Base-by-base conservation (phyloP, 768 basidiomycete species). In the Macrolepiota fuliginosa region DNA sequence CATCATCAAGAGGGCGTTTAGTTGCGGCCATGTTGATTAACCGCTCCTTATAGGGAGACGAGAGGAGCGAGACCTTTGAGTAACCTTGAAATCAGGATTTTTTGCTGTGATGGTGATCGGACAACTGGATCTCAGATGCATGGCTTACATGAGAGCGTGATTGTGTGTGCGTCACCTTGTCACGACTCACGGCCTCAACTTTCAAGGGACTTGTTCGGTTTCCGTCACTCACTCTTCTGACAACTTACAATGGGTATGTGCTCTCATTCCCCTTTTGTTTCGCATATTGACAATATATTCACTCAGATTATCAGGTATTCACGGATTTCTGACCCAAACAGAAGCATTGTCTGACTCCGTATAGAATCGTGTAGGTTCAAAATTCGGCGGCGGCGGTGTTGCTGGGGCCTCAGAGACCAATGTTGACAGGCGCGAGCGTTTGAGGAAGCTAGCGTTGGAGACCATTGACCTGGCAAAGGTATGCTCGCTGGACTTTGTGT, bases 391-490 rank as follows among this genome's bases (percentile, higher is more conserved):
- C 50, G 95, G 94, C 72, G 95, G 94, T 79, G 92, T 96, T 56
- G 96, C 96, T 42, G 94, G 96, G 35, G 93, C 91, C 12, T 93
- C 91, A 24, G 97, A 98, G 78, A 90, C 89, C 36, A 97, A 98
- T 72, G 90, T 99, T 17, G 96, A 98, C 79, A 81, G 97, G 64
- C 83, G 96, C 61, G 97, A 99, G 73, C 89, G 96, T 56, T 81
- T 98, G 46, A 79, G 96, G 62, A 98, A 98, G 78, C 88, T 99
- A 50, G 96, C 95, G 2, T 79, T 98, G 62, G 96, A 98, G 77
- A 98, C 96, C 0, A 98, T 99, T 68, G 97, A 99, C 74, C 84
- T 98, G 56, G 96, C 96, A 40, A 98, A 98, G 81, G 96, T 91
- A 66, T 63, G 82, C 66, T 25, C 1, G 15, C 10, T 39, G 24